Conservation (phyloP, 1,284 basidiomycete genomes). For the Vanrija sp. region DNA sequence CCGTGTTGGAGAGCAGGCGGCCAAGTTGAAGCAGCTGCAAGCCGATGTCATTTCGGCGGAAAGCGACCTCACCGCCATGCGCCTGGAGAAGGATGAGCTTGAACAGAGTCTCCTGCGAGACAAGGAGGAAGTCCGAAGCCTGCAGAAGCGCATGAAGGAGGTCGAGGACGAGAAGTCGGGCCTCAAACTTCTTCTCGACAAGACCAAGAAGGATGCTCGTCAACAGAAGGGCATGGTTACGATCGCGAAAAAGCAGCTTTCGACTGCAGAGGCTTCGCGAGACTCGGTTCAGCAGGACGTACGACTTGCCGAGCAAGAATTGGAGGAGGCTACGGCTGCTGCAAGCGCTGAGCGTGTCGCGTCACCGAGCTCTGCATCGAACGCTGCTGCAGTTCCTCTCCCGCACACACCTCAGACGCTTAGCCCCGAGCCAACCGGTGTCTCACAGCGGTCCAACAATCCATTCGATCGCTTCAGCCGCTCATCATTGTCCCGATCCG, state of each 20-base stretch:
- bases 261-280: constrained; percentile 73
- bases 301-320: constrained; percentile 51
- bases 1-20: constrained; percentile 65
- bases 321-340: constrained; percentile 52
- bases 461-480: constrained; percentile 69
- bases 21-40: constrained; percentile 69
- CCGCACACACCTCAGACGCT: constrained; percentile 62
- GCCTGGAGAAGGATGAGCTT: constrained; percentile 86
- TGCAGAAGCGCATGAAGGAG: constrained; percentile 83
- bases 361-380: constrained; percentile 38
- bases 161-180: constrained; percentile 68
- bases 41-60: constrained; percentile 85
- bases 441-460: constrained; percentile 72
- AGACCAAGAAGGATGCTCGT: constrained; percentile 85
- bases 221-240: constrained; percentile 93
- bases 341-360: constrained; percentile 11
- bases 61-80: constrained; percentile 82
- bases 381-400: constrained; percentile 63
- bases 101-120: constrained; percentile 83
- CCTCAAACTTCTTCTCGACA: constrained; percentile 75
- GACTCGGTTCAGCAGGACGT: constrained; percentile 68
- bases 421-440: constrained; percentile 48
- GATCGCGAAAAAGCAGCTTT: constrained; percentile 91
- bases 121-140: constrained; percentile 86
- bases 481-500: constrained; percentile 28